These are phyloP conservation scores for Amylostereum areolatum DNA, from an alignment of 1,284 basidiomycete species.

Conservation along the genomic window DNA sequence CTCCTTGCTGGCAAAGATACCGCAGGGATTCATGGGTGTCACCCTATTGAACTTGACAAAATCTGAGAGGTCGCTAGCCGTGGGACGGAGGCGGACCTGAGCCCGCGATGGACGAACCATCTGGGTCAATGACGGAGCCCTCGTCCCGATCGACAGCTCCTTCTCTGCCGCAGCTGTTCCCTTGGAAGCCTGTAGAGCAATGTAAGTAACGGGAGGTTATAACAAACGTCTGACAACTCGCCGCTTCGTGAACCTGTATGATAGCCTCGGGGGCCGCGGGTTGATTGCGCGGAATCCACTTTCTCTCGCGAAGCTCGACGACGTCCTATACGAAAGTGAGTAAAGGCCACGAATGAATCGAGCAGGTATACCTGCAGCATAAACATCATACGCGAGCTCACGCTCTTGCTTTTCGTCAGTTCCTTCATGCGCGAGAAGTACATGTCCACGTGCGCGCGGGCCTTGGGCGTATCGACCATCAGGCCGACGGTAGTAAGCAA, in stretches of 20 bases:
- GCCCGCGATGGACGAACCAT: conserved; percentile 85
- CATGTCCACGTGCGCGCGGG: conserved; percentile 79
- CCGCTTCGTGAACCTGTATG: conserved; percentile 82
- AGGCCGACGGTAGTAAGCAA: conserved; percentile 84
- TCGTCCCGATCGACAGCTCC: conserved; percentile 66
- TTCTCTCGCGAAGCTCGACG: conserved; percentile 78
- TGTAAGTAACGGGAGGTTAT: neutral
- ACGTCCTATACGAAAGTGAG: no score
- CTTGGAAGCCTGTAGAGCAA: conserved; percentile 44
- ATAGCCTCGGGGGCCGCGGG: conserved; percentile 80
- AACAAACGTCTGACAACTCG: conserved; percentile 30
- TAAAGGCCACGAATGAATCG: no score
- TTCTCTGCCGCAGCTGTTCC: conserved; percentile 66
- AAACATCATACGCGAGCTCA: conserved; percentile 85
- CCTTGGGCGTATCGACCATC: conserved; percentile 74
- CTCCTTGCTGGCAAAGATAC: conserved; percentile 63
- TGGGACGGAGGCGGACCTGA: conserved; percentile 41
- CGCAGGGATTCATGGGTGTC: conserved; percentile 74
- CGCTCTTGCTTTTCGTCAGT: conserved; percentile 64
- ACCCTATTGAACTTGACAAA: conserved; percentile 80
- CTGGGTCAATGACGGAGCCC: conserved; percentile 46
- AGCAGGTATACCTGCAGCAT: conserved; percentile 78
- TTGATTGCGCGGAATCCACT: conserved; percentile 72
- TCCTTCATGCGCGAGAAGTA: conserved; percentile 89
- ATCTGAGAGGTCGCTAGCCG: conserved; percentile 77